Conservation (phyloP, 139 green algal species). For the Edaphochlamys debaryana region DNA sequence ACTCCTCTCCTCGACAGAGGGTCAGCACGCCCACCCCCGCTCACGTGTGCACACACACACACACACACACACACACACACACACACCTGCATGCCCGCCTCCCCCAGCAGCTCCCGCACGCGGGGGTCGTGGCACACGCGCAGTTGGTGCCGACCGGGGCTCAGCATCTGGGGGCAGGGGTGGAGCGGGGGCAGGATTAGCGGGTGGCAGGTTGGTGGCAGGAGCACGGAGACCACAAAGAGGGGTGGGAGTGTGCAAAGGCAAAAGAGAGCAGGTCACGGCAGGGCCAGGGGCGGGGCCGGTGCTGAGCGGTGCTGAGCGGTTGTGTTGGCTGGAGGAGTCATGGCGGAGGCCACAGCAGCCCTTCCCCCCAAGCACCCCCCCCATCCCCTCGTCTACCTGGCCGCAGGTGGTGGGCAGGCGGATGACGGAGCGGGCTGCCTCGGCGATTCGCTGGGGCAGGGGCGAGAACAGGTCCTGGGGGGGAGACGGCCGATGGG, state of each 20-base stretch:
- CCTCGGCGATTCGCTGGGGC: background rate
- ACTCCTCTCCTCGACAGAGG: too few species aligned
- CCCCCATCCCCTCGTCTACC: too few species aligned
- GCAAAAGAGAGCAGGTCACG: too few species aligned
- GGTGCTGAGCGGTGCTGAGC: too few species aligned
- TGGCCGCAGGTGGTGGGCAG: conserved; percentile 20
- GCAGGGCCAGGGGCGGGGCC: too few species aligned
- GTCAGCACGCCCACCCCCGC: background rate
- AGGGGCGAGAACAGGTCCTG: conserved; percentile 18
- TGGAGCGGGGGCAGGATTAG: conserved; percentile 6
- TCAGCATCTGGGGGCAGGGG: background rate
- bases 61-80: background rate
- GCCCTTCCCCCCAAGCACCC: too few species aligned
- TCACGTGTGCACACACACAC: background rate
- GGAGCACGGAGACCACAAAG: too few species aligned
- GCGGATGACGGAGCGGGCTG: background rate
- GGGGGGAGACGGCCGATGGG: background rate
- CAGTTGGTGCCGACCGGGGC: background rate
- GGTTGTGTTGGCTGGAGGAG: too few species aligned
- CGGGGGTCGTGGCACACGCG: conserved; percentile 29
- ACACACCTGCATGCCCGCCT: conserved; percentile 18
- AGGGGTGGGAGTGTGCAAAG: too few species aligned
- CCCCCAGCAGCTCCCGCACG: conserved; percentile 31
- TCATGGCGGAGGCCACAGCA: too few species aligned
- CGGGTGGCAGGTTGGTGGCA: too few species aligned